phyloP scores from a whole-genome alignment of 2,329 filamentous ascomycete species.

The Alternaria sp. region DNA sequence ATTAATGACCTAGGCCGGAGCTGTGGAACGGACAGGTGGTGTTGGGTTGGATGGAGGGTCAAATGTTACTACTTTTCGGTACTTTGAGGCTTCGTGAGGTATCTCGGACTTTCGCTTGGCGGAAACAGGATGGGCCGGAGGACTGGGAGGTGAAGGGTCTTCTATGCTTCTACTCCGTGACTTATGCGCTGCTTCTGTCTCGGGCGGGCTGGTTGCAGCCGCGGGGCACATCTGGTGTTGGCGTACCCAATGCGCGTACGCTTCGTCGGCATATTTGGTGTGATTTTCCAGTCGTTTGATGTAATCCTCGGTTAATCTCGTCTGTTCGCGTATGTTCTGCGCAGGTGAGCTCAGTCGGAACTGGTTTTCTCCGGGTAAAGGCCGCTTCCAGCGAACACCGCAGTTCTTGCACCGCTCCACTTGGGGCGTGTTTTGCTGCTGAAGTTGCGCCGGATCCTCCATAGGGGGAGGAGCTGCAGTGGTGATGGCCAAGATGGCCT shows the following conservation, averaged over 20 bases:
- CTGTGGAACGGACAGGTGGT: constrained; percentile 24
- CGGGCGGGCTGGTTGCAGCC: constrained; percentile 7
- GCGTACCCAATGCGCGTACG: constrained; percentile 17
- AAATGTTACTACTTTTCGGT: constrained; percentile 22
- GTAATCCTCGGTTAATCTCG: constrained; percentile 22
- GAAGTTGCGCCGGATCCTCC: constrained; percentile 13
- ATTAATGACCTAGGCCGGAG: constrained; percentile 16
- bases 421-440: constrained; percentile 22
- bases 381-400: constrained; percentile 31
- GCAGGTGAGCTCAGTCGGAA: constrained; percentile 20
- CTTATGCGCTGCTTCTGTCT: constrained; percentile 13
- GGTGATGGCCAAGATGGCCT: constrained; percentile 6
- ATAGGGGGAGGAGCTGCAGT: constrained; percentile 1
- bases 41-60: constrained; percentile 16
- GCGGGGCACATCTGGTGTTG: constrained; percentile 11
- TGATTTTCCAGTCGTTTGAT: constrained; percentile 29
- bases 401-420: constrained; percentile 32
- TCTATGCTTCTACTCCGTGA: constrained; percentile 10
- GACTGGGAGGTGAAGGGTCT: background rate
- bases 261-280: constrained; percentile 27
- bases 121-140: constrained; percentile 9
- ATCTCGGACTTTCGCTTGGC: constrained; percentile 32
- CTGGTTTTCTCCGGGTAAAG: constrained; percentile 23
- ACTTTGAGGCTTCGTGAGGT: constrained; percentile 22
- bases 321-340: constrained; percentile 25